Percentiles rank a stretch among this genome's conserved stretches.
Conservation (phyloP, 1,284 basidiomycete genomes). For the Xanthoconium separans region DNA sequence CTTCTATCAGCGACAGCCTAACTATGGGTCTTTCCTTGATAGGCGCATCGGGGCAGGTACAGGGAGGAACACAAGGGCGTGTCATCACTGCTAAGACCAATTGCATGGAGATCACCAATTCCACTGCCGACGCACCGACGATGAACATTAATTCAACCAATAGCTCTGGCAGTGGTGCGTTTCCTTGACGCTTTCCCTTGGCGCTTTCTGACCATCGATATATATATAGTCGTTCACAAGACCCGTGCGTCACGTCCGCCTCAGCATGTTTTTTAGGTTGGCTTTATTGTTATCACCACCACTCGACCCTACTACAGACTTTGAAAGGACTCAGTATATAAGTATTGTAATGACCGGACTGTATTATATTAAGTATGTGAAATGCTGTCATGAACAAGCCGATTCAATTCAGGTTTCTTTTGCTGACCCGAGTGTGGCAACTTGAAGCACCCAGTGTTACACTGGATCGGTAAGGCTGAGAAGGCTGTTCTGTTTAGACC, state of each 20-base stretch:
- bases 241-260: not conserved
- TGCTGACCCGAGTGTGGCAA: too few relatives aligned
- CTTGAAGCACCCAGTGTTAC: too few relatives aligned
- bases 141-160: conserved; percentile 11
- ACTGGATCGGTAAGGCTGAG: too few relatives aligned
- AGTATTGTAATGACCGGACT: not conserved
- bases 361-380: not conserved
- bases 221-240: conserved; percentile 10
- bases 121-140: conserved; percentile 9
- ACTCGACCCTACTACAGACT: too few relatives aligned
- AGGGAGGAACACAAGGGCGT: not conserved
- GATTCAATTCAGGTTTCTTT: too few relatives aligned
- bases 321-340: not conserved
- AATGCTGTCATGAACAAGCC: too few relatives aligned
- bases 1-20: not conserved
- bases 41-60: not conserved
- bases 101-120: conserved; percentile 3
- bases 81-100: conserved; percentile 5
- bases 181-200: not conserved
- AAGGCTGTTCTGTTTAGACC: too few relatives aligned
- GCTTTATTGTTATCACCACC: too few relatives aligned
- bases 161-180: conserved; percentile 15
- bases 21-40: not conserved
- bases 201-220: not conserved
- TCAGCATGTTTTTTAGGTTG: not conserved